Conservation (phyloP, 2,329 filamentous ascomycete species). For the Xylariaceae sp. region DNA sequence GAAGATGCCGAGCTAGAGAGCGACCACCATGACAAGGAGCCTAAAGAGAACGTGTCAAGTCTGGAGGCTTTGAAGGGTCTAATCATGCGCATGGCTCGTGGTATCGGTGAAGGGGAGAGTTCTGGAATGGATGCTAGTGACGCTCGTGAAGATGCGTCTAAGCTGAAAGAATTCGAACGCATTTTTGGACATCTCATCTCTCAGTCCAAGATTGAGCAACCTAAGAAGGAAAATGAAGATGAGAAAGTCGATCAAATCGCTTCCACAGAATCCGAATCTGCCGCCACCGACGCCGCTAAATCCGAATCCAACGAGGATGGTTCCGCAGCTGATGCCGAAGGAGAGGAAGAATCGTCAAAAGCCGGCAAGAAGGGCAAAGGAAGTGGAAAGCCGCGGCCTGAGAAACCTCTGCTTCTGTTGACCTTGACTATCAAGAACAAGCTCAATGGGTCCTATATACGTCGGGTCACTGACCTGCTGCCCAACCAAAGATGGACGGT, state of each 20-base stretch:
- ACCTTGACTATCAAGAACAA: slow-evolving; percentile 66
- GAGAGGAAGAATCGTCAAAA: neutral
- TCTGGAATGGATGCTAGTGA: slow-evolving; percentile 25
- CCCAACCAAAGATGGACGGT: slow-evolving; percentile 56
- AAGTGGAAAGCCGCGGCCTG: too few relatives aligned
- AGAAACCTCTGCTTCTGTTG: slow-evolving; percentile 53
- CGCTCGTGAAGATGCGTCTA: slow-evolving; percentile 31
- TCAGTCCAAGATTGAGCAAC: slow-evolving; percentile 29
- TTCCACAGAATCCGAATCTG: slow-evolving; percentile 2
- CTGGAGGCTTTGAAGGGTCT: slow-evolving; percentile 37
- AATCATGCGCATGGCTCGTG: slow-evolving; percentile 46
- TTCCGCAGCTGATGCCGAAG: neutral
- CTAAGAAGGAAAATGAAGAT: slow-evolving; percentile 1
- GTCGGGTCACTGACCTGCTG: slow-evolving; percentile 50
- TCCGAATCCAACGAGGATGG: slow-evolving; percentile 1
- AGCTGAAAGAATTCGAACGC: slow-evolving; percentile 45
- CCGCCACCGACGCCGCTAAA: neutral
- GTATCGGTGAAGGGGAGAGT: slow-evolving; percentile 35
- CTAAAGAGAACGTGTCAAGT: slow-evolving; percentile 18
- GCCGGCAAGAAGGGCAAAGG: neutral
- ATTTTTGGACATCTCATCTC: slow-evolving; percentile 46
- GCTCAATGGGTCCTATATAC: slow-evolving; percentile 59
- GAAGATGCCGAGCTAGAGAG: slow-evolving; percentile 6
- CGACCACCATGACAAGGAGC: slow-evolving; percentile 19
- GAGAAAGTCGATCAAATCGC: neutral